Base-by-base conservation (phyloP, 352 stramenopile genomes). In the Phytopythium mirpurense region DNA sequence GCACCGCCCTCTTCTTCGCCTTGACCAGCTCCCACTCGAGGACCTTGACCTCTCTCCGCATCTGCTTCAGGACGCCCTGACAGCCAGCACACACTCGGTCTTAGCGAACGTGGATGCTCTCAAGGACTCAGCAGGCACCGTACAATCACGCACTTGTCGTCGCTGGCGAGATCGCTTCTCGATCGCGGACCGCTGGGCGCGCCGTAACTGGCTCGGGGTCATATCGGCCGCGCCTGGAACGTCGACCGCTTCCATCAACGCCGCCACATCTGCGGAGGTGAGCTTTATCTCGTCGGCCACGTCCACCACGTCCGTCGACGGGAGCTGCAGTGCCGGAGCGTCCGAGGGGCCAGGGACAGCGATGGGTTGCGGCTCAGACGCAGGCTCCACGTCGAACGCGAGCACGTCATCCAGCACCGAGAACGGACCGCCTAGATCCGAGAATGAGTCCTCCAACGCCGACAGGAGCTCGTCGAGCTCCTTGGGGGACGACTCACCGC, bases 111-210 rank as follows among this genome's bases (percentile, higher is more conserved):
- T n/a, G n/a, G n/a, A n/a, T n/a, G n/a, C n/a, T n/a, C n/a, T n/a
- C n/a, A n/a, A n/a, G n/a, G n/a, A n/a, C n/a, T n/a, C n/a, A n/a
- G n/a, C 38, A 16, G n/a, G n/a, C n/a, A n/a, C n/a, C n/a, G n/a
- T n/a, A n/a, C n/a, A n/a, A n/a, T n/a, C 15, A 24, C 27, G 27
- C 45, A 54, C 54, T 36, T 75, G 63, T 16, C 66, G 57, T 23
- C 66, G 38, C 46, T 78, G 69, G 24, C 69, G 42, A 23, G 69
- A 87, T 51, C 81, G 78, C 52, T 75, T 78, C 61, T 87, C 76
- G 46, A 87, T 87, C 26, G 74, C 76, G 8, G 76, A 84, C 32
- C 76, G 70, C 24, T 72, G 58, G 23, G 73, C 70, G 32, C 76
- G 73, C 40, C 70, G 70, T 27, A 36, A 32, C 41, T 72, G 57